Percentiles rank a stretch among this genome's conserved stretches.
Conservation (phyloP, 129 eudicot genomes). For the Glebionis coronaria region DNA sequence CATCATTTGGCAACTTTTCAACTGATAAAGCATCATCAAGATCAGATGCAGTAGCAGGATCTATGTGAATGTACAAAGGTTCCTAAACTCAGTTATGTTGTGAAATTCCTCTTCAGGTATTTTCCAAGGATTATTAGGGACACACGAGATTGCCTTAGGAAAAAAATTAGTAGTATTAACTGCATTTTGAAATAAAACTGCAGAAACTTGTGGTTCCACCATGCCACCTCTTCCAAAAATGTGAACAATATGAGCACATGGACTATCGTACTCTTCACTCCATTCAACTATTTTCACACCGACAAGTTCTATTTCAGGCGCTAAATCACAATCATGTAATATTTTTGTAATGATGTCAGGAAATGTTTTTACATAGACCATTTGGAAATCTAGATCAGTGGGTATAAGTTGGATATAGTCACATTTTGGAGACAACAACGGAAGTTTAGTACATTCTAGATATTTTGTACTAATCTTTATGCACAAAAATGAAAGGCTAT, state of each 20-base stretch:
- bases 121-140: conserved; percentile 59
- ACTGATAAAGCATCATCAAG: conserved; percentile 93
- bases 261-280: conserved; percentile 64
- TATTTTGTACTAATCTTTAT: no score
- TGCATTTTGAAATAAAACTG: conserved; percentile 76
- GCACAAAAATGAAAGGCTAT: no score
- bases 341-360: conserved; percentile 59
- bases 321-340: conserved; percentile 53
- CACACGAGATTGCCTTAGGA: conserved; percentile 54
- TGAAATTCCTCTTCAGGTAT: conserved; percentile 57
- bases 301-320: conserved; percentile 72
- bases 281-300: conserved; percentile 67
- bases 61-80: conserved; percentile 67
- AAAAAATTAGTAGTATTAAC: conserved; percentile 54
- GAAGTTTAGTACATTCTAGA: conserved; percentile 34
- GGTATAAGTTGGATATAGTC: conserved; percentile 56
- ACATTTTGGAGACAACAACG: conserved; percentile 26
- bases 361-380: conserved; percentile 50
- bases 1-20: conserved; percentile 48
- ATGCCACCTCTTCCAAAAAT: conserved; percentile 77
- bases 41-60: conserved; percentile 77
- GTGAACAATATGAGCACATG: conserved; percentile 50
- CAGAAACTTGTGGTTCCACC: conserved; percentile 62
- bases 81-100: conserved; percentile 65
- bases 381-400: conserved; percentile 67